Base-by-base conservation (phyloP, 164 flowering plant species). In the Magnolia kwangsiensis region DNA sequence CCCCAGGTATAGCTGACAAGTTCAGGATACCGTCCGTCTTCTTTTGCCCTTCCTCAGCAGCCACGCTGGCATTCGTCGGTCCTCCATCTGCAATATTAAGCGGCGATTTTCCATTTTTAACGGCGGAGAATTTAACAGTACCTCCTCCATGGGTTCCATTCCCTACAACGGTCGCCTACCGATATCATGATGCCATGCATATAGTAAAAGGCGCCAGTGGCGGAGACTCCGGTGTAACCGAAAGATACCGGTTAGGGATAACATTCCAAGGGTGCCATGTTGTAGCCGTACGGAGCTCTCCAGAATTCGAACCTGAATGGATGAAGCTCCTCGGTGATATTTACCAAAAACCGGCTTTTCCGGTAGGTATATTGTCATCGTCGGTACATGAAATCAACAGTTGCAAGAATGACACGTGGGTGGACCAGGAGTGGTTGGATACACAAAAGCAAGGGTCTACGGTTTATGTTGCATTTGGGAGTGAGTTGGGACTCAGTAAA, bases 391-490 rank as follows among this genome's bases (percentile, higher is more conserved):
- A 16, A 18, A 4, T 13, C 49, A 67, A 13, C 50, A 13, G 27
- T 18, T 18, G 13, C 8, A 18, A 10, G 1, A 18, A 67, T 67
- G 37, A 67, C 7, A 10, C 19, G 4, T 4, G 6, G 50, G 70
- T 10, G 9, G 70, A 13, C 45, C 19, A 1, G 7, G 19, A 67
- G 24, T 89, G 92, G 92, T 80, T 89, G 1, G 87, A 87, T 24
- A 9, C 71, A 29, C 82, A 86, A 59, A 63, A 64, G 20, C 77
- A 71, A 0, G 77, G 76, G 21, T 78, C 83, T 0, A 81, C 78
- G 0, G 58, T 82, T 13, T 84, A 78, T 70, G 88, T 86, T 2
- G 85, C 84, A 18, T 84, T 86, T 75, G 88, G 88, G 31, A 84
- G 82, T 59, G 88, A 83, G 59, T 76, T 51, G 49, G 83, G 80